phyloP scores from a whole-genome alignment of 495 filamentous ascomycete genomes.

The Talaromyces stipitatus region DNA sequence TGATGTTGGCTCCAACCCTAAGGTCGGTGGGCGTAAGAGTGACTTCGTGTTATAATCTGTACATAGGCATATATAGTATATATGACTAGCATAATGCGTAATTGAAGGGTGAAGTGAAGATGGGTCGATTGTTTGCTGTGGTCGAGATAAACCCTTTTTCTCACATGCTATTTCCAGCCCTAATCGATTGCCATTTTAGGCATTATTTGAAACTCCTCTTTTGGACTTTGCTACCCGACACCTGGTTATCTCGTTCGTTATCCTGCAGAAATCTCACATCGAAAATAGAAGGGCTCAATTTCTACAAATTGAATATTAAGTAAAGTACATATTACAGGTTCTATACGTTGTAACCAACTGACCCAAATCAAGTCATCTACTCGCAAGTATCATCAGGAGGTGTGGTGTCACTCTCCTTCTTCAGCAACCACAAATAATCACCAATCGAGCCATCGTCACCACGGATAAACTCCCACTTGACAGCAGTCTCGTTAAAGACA shows the following conservation, averaged over 20 bases:
- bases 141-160: neutral
- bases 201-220: neutral
- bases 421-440: constrained; percentile 34
- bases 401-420: constrained; percentile 10
- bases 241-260: too few relatives aligned
- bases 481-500: constrained; percentile 29
- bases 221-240: too few relatives aligned
- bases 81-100: too few relatives aligned
- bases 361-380: neutral
- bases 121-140: neutral
- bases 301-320: neutral
- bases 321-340: neutral
- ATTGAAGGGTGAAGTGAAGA: too few relatives aligned
- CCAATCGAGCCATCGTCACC: constrained; percentile 34
- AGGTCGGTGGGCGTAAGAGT: neutral
- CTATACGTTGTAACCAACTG: neutral
- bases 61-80: too few relatives aligned
- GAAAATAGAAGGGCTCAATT: too few relatives aligned
- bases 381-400: constrained; percentile 1
- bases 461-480: constrained; percentile 39
- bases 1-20: too few relatives aligned
- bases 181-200: neutral
- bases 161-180: neutral
- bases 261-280: too few relatives aligned
- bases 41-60: too few relatives aligned